phyloP scores from a whole-genome alignment of 2,329 filamentous ascomycete genomes.

The Acarospora socialis region DNA sequence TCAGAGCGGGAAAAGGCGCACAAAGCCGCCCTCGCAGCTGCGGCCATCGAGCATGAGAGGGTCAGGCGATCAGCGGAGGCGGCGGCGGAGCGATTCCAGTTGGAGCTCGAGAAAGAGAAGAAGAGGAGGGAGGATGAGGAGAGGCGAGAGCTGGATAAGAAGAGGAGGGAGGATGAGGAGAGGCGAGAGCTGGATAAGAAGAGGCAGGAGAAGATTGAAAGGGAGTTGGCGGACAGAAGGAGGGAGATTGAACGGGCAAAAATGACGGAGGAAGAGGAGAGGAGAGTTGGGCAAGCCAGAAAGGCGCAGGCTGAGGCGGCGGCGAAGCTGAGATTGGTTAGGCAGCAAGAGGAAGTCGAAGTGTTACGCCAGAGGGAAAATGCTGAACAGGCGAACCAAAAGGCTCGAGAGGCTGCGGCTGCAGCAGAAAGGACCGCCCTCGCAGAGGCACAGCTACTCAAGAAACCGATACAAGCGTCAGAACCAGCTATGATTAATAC shows the following conservation, averaged over 20 bases:
- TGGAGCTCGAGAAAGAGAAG: slow-evolving; percentile 28
- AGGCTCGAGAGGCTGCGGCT: slow-evolving; percentile 7
- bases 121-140: slow-evolving; percentile 23
- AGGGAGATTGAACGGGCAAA: slow-evolving; percentile 19
- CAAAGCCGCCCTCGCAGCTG: slow-evolving; percentile 50
- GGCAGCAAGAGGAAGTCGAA: slow-evolving; percentile 34
- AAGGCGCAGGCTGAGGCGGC: slow-evolving; percentile 32
- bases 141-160: slow-evolving; percentile 25
- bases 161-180: slow-evolving; percentile 22
- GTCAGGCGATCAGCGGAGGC: slow-evolving; percentile 43
- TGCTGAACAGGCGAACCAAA: slow-evolving; percentile 20
- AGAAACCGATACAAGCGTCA: not conserved
- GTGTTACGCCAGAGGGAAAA: slow-evolving; percentile 32
- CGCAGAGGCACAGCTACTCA: not conserved
- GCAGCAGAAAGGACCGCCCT: slow-evolving; percentile 2
- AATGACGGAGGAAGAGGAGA: slow-evolving; percentile 15
- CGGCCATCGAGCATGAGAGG: slow-evolving; percentile 51
- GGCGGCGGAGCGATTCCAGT: slow-evolving; percentile 34
- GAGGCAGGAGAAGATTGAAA: slow-evolving; percentile 29
- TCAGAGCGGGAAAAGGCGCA: slow-evolving; percentile 50
- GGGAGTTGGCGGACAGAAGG: slow-evolving; percentile 21
- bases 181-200: slow-evolving; percentile 27
- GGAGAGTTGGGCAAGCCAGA: slow-evolving; percentile 20
- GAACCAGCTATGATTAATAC: not conserved
- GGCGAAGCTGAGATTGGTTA: slow-evolving; percentile 33